These are phyloP conservation scores for Anthracocystis panici-leucophaei DNA, from an alignment of 1,284 basidiomycete species.

Conservation along the genomic window DNA sequence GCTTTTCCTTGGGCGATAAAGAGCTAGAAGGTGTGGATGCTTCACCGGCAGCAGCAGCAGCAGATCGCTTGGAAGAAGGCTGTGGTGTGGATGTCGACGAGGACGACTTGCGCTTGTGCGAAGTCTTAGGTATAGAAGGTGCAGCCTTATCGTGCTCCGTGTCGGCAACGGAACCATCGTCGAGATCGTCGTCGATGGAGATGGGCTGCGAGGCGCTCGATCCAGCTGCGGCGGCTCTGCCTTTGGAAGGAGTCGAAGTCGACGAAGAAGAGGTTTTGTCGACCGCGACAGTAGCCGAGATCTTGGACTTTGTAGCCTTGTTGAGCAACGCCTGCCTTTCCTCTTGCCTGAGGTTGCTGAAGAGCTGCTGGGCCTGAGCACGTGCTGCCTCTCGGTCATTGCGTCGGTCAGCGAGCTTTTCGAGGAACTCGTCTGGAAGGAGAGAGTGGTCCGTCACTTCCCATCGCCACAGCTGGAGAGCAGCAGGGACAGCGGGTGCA, in stretches of 20 bases:
- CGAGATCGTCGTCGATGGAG: conserved; percentile 44
- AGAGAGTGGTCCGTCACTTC: conserved; percentile 79
- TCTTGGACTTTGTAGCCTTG: conserved; percentile 40
- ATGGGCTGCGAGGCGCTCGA: conserved; percentile 19
- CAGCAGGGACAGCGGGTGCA: conserved; percentile 29
- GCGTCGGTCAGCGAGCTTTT: conserved; percentile 77
- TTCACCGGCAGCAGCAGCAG: conserved; percentile 15
- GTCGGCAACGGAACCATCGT: conserved; percentile 38
- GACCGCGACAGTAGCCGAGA: conserved; percentile 29
- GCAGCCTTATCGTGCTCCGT: conserved; percentile 16
- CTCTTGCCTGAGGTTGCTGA: conserved; percentile 38
- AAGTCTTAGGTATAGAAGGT: conserved; percentile 29
- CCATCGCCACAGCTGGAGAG: conserved; percentile 85
- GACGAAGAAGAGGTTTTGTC: conserved; percentile 12
- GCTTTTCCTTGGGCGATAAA: conserved; percentile 50
- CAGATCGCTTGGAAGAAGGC: conserved; percentile 21
- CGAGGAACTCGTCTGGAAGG: conserved; percentile 78
- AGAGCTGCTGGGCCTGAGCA: conserved; percentile 36
- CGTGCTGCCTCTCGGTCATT: conserved; percentile 78
- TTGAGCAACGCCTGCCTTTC: conserved; percentile 47
- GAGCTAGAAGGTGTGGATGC: conserved; percentile 27
- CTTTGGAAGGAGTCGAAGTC: conserved; percentile 12
- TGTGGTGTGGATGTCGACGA: conserved; percentile 36
- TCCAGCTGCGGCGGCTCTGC: conserved; percentile 8
- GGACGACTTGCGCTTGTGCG: conserved; percentile 30